Evolutionary conservation across 2,329 filamentous ascomycete species (phyloP), one percentile per base, ranked within the genome.

Genomic region (Sarocladium oryzae): DNA sequence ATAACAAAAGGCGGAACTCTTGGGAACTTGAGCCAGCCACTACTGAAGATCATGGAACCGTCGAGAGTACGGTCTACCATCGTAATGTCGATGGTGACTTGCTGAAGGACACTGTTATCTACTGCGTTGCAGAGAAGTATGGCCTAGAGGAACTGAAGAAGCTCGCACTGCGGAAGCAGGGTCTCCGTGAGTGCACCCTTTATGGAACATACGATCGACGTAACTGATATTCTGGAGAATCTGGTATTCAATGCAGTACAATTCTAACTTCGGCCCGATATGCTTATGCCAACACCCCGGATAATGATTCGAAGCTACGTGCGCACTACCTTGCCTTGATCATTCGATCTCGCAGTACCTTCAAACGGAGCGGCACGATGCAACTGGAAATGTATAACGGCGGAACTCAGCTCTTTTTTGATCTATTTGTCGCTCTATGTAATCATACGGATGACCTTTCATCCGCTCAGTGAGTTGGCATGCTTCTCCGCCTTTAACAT

Each of bases 311-410:
- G n/a, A 91, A 91, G 69, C 77, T 96, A 51, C 81, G 91, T 53
- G 89, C 89, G 21, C 90, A 96, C 69, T 96, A 95, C 61, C 82
- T 96, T 33, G 89, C 91, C 16, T 82, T 96, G 63, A 95, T 96
- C 69, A 95, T 96, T 64, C 84, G 90, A 57, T 89, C 86, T 60
- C 82, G 91, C 58, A 80, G 81, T 63, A 95, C 89, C 2, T 96
- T 96, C 71, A 96, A 95, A 76, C 79, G 89, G 51, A 95, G 89
- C 68, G 89, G 90, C 51, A 96, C 90, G 3, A 95, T 96, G 90
- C 91, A 96, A 70, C 81, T 88, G 58, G 90, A 96, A 72, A 96
- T 96, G 90, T 87, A 87, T 66, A 81, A 82, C 55, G 91, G 91
- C 24, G 89, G 89, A 51, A 87, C 76, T 1, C 79, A 87, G 62